phyloP scores from a whole-genome alignment of 1,284 basidiomycete species.

The Cystobasidiaceae sp. region DNA sequence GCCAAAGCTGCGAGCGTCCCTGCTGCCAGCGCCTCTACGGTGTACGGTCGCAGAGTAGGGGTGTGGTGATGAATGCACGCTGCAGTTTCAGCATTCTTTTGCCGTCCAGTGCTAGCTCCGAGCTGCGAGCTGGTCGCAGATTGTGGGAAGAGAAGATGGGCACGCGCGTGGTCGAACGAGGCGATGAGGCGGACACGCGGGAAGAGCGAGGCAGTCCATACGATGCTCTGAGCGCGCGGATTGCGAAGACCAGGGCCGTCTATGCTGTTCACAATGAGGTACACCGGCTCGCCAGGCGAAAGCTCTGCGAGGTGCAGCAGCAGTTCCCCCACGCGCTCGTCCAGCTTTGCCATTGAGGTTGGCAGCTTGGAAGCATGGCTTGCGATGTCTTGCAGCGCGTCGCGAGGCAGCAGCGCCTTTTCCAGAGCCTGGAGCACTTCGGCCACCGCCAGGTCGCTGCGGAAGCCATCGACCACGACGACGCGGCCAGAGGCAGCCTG shows the following conservation, averaged over 20 bases:
- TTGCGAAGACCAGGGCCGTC: constrained; percentile 66
- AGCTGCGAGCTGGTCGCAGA: neutral
- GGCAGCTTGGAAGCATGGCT: neutral
- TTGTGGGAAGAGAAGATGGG: constrained; percentile 63
- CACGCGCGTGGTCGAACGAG: constrained; percentile 76
- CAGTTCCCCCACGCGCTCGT: constrained; percentile 36
- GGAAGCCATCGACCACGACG: constrained; percentile 72
- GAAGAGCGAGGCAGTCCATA: constrained; percentile 47
- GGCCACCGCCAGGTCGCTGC: constrained; percentile 62
- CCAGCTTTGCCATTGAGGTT: constrained; percentile 33
- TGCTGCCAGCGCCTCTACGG: constrained; percentile 54
- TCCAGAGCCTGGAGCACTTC: constrained; percentile 67
- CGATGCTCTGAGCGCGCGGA: constrained; percentile 57
- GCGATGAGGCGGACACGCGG: constrained; percentile 60
- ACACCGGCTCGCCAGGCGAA: constrained; percentile 53
- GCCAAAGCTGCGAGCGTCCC: constrained; percentile 36
- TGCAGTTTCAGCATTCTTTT: constrained; percentile 57
- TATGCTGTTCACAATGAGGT: constrained; percentile 78
- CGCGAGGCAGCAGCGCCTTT: constrained; percentile 25
- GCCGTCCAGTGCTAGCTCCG: constrained; percentile 46
- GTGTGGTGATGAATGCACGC: constrained; percentile 83
- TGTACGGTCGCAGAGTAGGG: constrained; percentile 74
- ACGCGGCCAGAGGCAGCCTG: constrained; percentile 56
- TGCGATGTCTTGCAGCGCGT: neutral
- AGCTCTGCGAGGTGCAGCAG: constrained; percentile 37